A percentile compares a stretch with the other conserved stretches of the same genome.
These are phyloP conservation scores for Hyaloscypha hepaticicola DNA, from an alignment of 495 filamentous ascomycete genomes.

Conservation along the genomic window DNA sequence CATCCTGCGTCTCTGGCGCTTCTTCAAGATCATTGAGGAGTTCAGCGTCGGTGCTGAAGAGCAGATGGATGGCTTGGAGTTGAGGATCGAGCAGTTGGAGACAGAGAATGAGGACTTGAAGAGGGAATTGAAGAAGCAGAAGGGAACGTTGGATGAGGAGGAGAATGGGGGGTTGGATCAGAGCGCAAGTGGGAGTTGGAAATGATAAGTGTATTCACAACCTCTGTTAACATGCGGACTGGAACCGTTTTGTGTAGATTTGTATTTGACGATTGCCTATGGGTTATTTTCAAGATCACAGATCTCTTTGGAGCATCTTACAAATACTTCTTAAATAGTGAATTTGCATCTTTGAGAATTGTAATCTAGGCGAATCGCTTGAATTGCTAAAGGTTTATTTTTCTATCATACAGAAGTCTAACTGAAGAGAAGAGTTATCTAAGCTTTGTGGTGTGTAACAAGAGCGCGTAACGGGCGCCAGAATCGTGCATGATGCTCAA, in stretches of 20 bases:
- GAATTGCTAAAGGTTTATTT: conserved; percentile 10
- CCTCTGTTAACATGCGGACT: too few species aligned
- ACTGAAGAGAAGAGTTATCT: conserved; percentile 25
- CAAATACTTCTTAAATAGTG: neutral
- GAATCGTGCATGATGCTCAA: conserved; percentile 1
- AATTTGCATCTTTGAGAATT: too few species aligned
- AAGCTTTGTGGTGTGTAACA: conserved; percentile 20
- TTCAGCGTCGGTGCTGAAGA: conserved; percentile 57
- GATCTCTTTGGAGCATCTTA: neutral
- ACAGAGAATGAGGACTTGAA: conserved; percentile 46
- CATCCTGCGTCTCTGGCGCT: conserved; percentile 62
- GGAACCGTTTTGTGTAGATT: neutral
- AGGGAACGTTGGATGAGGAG: conserved; percentile 27
- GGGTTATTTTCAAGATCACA: neutral
- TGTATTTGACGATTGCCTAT: neutral
- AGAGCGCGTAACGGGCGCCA: conserved; percentile 5
- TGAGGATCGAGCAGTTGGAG: conserved; percentile 44
- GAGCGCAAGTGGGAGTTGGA: conserved; percentile 4
- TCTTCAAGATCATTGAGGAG: conserved; percentile 68
- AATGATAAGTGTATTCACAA: neutral
- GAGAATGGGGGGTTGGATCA: conserved; percentile 10
- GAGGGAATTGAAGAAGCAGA: conserved; percentile 34
- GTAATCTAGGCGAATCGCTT: too few species aligned
- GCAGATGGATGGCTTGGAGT: conserved; percentile 46
- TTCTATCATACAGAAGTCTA: conserved; percentile 23